Percentiles rank a stretch among this genome's conserved stretches.
Conservation (phyloP, 2,329 filamentous ascomycete genomes). For the Chaetomium globosum region DNA sequence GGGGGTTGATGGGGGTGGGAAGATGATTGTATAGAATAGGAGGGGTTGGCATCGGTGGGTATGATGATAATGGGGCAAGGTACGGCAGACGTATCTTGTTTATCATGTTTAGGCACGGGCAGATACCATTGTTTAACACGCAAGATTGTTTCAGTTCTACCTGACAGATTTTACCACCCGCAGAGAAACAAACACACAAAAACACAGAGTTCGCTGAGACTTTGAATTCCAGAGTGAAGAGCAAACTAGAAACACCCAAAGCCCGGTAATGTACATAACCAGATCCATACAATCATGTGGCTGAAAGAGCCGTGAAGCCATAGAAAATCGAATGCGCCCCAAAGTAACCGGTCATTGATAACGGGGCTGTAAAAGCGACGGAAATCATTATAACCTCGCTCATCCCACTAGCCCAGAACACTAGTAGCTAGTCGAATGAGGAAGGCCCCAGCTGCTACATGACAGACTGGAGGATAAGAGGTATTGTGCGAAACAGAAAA, state of each 20-base stretch:
- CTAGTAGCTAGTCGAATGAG: not conserved
- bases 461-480: constrained; percentile 9
- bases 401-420: not conserved
- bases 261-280: constrained; percentile 17
- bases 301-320: constrained; percentile 7
- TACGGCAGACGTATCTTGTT: not conserved
- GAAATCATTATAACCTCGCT: not conserved
- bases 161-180: not conserved
- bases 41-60: not conserved
- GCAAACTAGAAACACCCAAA: constrained; percentile 12
- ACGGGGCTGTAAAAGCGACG: not conserved
- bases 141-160: not conserved
- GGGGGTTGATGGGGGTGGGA: not conserved
- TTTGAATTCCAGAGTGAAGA: constrained; percentile 21
- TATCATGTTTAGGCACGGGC: not conserved
- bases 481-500: constrained; percentile 13
- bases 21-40: not conserved
- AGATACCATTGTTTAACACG: not conserved
- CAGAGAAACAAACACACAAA: not conserved
- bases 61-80: not conserved
- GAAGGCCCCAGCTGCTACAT: constrained; percentile 14
- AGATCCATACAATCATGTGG: constrained; percentile 12
- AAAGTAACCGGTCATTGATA: constrained; percentile 2
- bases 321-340: constrained; percentile 12
- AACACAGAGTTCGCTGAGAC: not conserved